A percentile compares a stretch with the other conserved stretches of the same genome.
Evolutionary conservation across 2,329 filamentous ascomycete species (phyloP).

Genomic region (Lasiodiplodia citricola): DNA sequence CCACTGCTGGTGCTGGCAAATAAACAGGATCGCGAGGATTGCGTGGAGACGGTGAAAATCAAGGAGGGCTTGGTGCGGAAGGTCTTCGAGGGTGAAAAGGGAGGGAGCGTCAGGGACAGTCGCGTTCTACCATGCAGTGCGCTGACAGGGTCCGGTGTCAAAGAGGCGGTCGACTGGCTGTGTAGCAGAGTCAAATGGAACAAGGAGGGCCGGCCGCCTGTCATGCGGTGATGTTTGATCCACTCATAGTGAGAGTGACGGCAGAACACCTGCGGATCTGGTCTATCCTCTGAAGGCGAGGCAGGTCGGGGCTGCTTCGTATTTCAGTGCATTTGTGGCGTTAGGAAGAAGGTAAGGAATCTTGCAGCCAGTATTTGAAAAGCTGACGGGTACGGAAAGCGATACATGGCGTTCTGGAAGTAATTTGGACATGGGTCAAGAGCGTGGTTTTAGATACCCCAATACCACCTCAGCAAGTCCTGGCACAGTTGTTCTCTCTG

Average conservation of each 20-base stretch:
- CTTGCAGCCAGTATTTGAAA: neutral
- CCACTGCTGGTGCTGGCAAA: constrained; percentile 92
- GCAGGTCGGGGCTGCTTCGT: neutral
- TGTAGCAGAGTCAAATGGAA: constrained; percentile 94
- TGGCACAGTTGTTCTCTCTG: too few relatives aligned
- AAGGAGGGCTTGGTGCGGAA: constrained; percentile 96
- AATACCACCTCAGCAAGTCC: constrained; percentile 1
- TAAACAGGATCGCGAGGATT: constrained; percentile 97
- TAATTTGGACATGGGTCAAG: constrained; percentile 9
- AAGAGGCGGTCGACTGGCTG: constrained; percentile 97
- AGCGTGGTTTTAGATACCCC: constrained; percentile 22
- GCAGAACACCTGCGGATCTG: neutral
- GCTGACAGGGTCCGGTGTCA: constrained; percentile 81
- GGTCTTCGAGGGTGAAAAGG: constrained; percentile 94
- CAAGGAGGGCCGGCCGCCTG: constrained; percentile 86
- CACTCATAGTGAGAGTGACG: neutral
- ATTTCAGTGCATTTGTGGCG: neutral
- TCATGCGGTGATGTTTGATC: constrained; percentile 75
- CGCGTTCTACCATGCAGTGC: constrained; percentile 90
- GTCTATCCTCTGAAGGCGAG: too few relatives aligned
- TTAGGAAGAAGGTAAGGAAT: constrained; percentile 4
- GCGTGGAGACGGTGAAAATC: constrained; percentile 94
- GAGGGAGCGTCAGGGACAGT: constrained; percentile 83
- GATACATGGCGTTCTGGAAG: constrained; percentile 6
- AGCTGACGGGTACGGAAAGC: neutral